A percentile compares a stretch with the other conserved stretches of the same genome.
Conservation (phyloP, 805 yeast species). For the Cyberlindnera suaveolens region DNA sequence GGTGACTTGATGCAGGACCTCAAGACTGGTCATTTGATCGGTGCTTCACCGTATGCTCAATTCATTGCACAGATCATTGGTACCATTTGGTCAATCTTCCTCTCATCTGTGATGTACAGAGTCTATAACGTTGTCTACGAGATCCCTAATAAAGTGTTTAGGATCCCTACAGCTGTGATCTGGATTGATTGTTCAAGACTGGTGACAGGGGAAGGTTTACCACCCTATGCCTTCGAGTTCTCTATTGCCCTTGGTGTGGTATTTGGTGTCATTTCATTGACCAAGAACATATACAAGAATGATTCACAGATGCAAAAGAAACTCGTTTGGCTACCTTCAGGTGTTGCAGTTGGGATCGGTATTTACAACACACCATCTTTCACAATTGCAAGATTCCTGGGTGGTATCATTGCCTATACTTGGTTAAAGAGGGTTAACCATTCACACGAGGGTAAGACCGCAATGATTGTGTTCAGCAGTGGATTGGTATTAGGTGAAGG, state of each 20-base stretch:
- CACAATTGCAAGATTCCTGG: constrained; percentile 87
- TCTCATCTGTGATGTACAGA: constrained; percentile 77
- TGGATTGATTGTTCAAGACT: constrained; percentile 96
- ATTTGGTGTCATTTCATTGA: constrained; percentile 63
- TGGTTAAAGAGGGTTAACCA: constrained; percentile 42
- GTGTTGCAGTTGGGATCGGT: constrained; percentile 97
- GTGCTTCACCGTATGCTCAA: constrained; percentile 91
- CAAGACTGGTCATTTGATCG: constrained; percentile 86
- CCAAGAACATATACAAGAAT: constrained; percentile 49
- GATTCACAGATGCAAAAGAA: constrained; percentile 31
- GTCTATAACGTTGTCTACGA: constrained; percentile 77
- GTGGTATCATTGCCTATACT: constrained; percentile 64
- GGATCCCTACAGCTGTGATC: constrained; percentile 91
- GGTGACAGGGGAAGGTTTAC: constrained; percentile 87
- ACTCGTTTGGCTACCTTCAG: constrained; percentile 70
- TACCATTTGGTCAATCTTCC: constrained; percentile 72
- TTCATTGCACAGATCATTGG: constrained; percentile 88
- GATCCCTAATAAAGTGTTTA: constrained; percentile 74
- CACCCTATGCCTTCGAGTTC: constrained; percentile 63
- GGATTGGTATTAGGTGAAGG: constrained; percentile 96
- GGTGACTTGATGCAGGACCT: constrained; percentile 97
- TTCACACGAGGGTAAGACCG: constrained; percentile 48
- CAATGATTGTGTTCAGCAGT: constrained; percentile 81
- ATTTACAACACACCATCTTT: constrained; percentile 91
- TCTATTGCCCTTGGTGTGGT: constrained; percentile 56